Evolutionary conservation across 202 grass and related monocot genomes (phyloP).

Genomic region (Miscanthus sacchariflorus): DNA sequence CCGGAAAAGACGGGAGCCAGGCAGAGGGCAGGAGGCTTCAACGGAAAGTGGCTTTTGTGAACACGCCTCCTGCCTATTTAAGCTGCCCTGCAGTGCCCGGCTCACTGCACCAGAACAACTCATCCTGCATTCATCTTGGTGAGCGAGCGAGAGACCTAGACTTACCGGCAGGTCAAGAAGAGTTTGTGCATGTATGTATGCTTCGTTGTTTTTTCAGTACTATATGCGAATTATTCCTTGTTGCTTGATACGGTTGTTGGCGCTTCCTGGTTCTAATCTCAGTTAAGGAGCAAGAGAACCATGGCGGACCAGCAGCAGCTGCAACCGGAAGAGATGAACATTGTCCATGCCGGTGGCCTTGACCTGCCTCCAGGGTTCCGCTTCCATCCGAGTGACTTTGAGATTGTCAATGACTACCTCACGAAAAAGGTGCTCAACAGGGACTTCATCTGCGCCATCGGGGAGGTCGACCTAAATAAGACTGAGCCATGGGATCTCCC

Average conservation of each 20-base stretch:
- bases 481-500: constrained; percentile 41
- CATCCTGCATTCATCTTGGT: background rate
- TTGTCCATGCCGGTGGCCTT: background rate
- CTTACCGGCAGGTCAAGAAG: background rate
- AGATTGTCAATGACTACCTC: constrained; percentile 60
- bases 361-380: constrained; percentile 46
- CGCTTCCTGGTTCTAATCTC: too few species aligned
- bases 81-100: too few species aligned
- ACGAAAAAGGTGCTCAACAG: constrained; percentile 42
- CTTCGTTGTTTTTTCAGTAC: background rate
- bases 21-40: background rate
- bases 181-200: background rate
- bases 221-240: too few species aligned
- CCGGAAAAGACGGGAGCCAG: background rate
- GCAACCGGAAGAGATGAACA: background rate
- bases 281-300: background rate
- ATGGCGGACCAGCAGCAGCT: constrained; percentile 29
- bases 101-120: background rate
- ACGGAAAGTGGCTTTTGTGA: too few species aligned
- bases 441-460: constrained; percentile 32
- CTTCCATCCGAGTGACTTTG: constrained; percentile 56
- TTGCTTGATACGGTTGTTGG: too few species aligned
- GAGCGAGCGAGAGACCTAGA: background rate
- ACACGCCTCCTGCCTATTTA: too few species aligned
- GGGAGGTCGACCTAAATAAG: constrained; percentile 58